Base-by-base conservation (phyloP, 352 stramenopile genomes). In the Phytopythium chamaehyphon region DNA sequence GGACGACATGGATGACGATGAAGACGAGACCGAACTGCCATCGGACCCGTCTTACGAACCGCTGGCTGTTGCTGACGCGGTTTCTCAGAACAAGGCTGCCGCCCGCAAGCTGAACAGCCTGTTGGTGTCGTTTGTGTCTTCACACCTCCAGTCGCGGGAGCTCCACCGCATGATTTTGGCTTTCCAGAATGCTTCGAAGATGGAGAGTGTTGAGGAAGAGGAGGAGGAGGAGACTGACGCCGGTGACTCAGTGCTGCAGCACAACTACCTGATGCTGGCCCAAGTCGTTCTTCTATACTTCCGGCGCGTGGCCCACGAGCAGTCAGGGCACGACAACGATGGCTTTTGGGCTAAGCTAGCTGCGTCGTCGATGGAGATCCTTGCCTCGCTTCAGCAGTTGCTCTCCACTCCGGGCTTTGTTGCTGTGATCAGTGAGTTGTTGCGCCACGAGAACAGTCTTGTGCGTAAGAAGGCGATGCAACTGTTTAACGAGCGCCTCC, bases 381-480 rank as follows among this genome's bases (percentile, higher is more conserved):
- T 95, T 3, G 64, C 73, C n/a, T 69, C 80, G 16, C 57, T 95
- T 26, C 83, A 95, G 64, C 76, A 91, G 54, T 64, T 95, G 50
- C 59, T 96, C 53, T 93, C 86, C 5, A 91, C 84, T 2, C 86
- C 86, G 12, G 78, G 82, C 35, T 96, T 96, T 37, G 73, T 96
- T 3, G 84, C 86, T 10, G 74, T 96, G 14, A 93, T 94, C 23
- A 71, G 79, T 16, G 86, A 93, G 48, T 47, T 96, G 36, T 51
- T 96, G 35, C 86, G 88, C 51, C 86, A 96, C 55, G 84, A 94
- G 36, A 90, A 90, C 54, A 83, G 74, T 21, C 55, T 91, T n/a
- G 81, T 96, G 42, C 86, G 86, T 24, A 90, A 92, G 60, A 90
- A 90, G 55, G 86, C 86, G 6, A 90, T 96, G 76, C 81, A 93